These are phyloP conservation scores for Aureococcus anophagefferens DNA, from an alignment of 108 stramenopile genomes.

Conservation along the genomic window DNA sequence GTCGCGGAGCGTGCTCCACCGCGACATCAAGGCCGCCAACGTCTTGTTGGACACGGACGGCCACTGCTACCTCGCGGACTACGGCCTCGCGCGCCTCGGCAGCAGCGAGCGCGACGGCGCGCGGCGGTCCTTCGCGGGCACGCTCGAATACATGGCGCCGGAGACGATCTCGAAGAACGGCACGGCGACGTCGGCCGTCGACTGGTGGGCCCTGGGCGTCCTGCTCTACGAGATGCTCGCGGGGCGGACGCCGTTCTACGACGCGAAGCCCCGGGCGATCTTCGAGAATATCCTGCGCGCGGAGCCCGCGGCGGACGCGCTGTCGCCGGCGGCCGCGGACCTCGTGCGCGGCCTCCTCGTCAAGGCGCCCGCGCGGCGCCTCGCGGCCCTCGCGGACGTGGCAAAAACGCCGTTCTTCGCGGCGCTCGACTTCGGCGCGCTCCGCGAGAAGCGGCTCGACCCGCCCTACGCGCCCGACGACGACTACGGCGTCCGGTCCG, in stretches of 20 bases:
- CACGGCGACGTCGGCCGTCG: conserved; percentile 36
- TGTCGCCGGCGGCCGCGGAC: no score
- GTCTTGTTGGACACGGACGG: conserved; percentile 41
- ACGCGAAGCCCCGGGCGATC: conserved; percentile 1
- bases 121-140: no score
- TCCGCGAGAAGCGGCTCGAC: no score
- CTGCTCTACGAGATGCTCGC: conserved; percentile 53
- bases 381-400: no score
- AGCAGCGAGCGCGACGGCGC: background rate
- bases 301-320: no score
- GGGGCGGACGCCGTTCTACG: conserved; percentile 38
- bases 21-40: conserved; percentile 52
- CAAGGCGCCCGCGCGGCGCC: no score
- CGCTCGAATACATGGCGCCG: conserved; percentile 43
- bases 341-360: no score
- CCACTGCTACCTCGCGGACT: conserved; percentile 6
- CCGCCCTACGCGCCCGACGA: no score
- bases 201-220: conserved; percentile 58
- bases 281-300: no score
- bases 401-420: no score
- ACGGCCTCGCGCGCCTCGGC: background rate
- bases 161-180: conserved; percentile 42
- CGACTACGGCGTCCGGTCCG: no score
- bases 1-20: conserved; percentile 37
- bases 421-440: no score